Evolutionary conservation across 495 filamentous ascomycete genomes (phyloP).

Genomic region (Terfezia boudieri): DNA sequence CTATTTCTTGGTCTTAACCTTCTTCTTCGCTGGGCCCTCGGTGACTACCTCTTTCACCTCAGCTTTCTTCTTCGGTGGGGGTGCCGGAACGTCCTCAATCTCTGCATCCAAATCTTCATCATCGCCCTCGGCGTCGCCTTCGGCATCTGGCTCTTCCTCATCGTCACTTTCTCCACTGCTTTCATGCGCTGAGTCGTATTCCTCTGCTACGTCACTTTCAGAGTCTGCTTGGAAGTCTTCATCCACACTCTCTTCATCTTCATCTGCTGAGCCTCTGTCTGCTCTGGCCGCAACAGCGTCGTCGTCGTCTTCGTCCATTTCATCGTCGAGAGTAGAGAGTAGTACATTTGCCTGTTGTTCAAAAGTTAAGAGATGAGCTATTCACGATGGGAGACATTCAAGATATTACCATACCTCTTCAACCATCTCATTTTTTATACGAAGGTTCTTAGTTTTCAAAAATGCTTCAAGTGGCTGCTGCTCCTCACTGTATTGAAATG

Average conservation of each 20-base stretch:
- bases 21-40: slow-evolving; percentile 18
- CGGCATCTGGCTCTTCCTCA: slow-evolving; percentile 28
- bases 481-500: slow-evolving; percentile 40
- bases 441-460: slow-evolving; percentile 77
- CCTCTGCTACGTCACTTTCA: slow-evolving; percentile 89
- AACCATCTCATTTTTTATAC: slow-evolving; percentile 90
- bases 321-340: slow-evolving; percentile 21
- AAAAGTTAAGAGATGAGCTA: background rate
- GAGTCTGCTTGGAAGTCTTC: slow-evolving; percentile 86
- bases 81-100: slow-evolving; percentile 9
- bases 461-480: slow-evolving; percentile 87
- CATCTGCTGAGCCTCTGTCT: slow-evolving; percentile 78
- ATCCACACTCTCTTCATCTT: slow-evolving; percentile 72
- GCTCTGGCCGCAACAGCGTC: slow-evolving; percentile 44
- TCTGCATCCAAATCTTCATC: slow-evolving; percentile 18
- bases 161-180: slow-evolving; percentile 41
- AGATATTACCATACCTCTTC: slow-evolving; percentile 31
- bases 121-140: slow-evolving; percentile 54
- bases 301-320: slow-evolving; percentile 61
- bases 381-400: background rate
- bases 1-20: slow-evolving; percentile 16
- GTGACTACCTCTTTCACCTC: slow-evolving; percentile 40
- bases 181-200: slow-evolving; percentile 78
- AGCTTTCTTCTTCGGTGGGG: background rate
- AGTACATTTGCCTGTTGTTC: too few relatives aligned